Percentiles rank a stretch among this genome's conserved stretches.
These are phyloP conservation scores for Diutina neorugosa DNA, from an alignment of 1,139 yeast genomes.

Conservation along the genomic window DNA sequence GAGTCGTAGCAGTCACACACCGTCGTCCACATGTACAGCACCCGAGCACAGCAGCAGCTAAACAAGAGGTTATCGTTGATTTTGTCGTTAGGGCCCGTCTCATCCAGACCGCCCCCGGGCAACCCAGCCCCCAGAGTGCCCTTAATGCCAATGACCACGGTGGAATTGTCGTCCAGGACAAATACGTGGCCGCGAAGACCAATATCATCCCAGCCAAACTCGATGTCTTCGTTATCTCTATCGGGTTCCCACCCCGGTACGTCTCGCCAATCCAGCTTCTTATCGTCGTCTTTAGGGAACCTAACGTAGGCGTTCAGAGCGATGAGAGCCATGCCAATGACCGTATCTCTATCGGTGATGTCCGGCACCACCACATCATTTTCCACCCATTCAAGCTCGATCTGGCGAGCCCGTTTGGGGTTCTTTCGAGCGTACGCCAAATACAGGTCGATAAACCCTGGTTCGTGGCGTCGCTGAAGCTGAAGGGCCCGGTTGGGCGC, in stretches of 20 bases:
- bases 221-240: constrained; percentile 19
- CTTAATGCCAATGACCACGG: constrained; percentile 73
- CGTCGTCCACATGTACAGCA: constrained; percentile 85
- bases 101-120: constrained; percentile 62
- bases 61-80: constrained; percentile 78
- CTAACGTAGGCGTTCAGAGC: constrained; percentile 87
- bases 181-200: constrained; percentile 91
- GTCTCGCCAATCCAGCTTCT: constrained; percentile 69
- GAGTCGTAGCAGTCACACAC: constrained; percentile 89
- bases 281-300: constrained; percentile 46
- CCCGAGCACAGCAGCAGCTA: constrained; percentile 94
- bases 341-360: constrained; percentile 57
- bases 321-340: constrained; percentile 70
- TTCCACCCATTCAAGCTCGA: constrained; percentile 45
- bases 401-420: constrained; percentile 25
- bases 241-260: constrained; percentile 44
- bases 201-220: constrained; percentile 77
- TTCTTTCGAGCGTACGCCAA: constrained; percentile 43
- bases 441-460: constrained; percentile 55
- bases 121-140: constrained; percentile 88
- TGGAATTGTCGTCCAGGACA: constrained; percentile 47
- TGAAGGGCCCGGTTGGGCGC: constrained; percentile 26
- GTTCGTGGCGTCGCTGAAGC: constrained; percentile 43
- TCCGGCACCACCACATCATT: constrained; percentile 52
- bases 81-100: constrained; percentile 73